phyloP scores from a whole-genome alignment of 495 filamentous ascomycete species.

The Neurospora sp. region DNA sequence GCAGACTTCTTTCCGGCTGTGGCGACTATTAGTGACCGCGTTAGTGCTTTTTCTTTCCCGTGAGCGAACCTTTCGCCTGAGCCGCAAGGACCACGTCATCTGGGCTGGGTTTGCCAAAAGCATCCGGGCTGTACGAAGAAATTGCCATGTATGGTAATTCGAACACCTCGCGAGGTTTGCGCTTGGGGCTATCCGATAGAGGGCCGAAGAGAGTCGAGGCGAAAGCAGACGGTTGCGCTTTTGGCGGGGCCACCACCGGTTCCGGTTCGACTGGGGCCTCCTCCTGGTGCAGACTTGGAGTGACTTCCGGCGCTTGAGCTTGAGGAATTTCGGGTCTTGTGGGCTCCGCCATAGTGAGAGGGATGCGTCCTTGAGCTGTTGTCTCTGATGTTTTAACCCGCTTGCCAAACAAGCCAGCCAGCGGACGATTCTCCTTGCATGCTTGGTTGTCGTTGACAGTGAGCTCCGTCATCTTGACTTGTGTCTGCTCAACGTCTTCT shows the following conservation, averaged over 20 bases:
- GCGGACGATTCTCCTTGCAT: slow-evolving; percentile 12
- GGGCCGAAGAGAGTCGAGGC: slow-evolving; percentile 55
- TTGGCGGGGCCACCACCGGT: neutral
- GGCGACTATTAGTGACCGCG: slow-evolving; percentile 31
- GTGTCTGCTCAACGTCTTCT: slow-evolving; percentile 23
- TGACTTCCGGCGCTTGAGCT: neutral
- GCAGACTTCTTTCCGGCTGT: slow-evolving; percentile 37
- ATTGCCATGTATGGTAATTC: slow-evolving; percentile 41
- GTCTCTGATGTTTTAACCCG: slow-evolving; percentile 20
- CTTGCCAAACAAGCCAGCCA: slow-evolving; percentile 16
- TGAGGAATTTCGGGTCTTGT: neutral
- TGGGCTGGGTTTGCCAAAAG: slow-evolving; percentile 85
- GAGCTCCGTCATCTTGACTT: slow-evolving; percentile 16
- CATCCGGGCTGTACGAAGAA: slow-evolving; percentile 32
- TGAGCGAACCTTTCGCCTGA: slow-evolving; percentile 79
- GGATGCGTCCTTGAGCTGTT: slow-evolving; percentile 11
- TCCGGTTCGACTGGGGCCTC: neutral
- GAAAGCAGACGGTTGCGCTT: slow-evolving; percentile 51
- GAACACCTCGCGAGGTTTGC: slow-evolving; percentile 32
- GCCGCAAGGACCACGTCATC: slow-evolving; percentile 84
- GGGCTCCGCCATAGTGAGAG: slow-evolving; percentile 9
- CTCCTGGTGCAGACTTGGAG: neutral
- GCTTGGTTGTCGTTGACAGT: slow-evolving; percentile 9
- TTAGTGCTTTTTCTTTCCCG: slow-evolving; percentile 27
- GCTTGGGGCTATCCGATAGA: slow-evolving; percentile 13